phyloP scores from a whole-genome alignment of 163 green algal species.

The Dunaliella salina region DNA sequence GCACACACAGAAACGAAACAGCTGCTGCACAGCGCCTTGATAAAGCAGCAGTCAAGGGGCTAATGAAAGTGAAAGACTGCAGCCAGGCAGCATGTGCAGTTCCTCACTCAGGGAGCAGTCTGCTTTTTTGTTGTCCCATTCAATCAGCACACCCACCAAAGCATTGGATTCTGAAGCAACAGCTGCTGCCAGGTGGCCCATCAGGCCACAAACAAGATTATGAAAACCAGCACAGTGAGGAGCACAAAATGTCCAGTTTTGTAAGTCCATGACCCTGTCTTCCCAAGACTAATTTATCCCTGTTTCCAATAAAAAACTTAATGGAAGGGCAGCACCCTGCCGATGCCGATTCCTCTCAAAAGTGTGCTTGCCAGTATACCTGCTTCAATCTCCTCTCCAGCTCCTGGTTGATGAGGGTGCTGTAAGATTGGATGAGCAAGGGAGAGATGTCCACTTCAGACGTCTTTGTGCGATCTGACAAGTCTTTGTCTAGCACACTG shows the following conservation, averaged over 20 bases:
- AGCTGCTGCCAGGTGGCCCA: no score
- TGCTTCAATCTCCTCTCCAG: conserved; percentile 52
- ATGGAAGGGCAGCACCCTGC: neutral
- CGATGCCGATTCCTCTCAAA: neutral
- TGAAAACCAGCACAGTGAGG: no score
- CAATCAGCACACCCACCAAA: no score
- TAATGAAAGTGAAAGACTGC: no score
- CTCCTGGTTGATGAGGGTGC: conserved; percentile 46
- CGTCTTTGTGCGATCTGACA: conserved; percentile 65
- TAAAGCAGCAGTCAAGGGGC: no score
- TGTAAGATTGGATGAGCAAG: conserved; percentile 50
- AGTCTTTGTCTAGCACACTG: conserved; percentile 74
- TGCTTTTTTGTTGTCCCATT: no score
- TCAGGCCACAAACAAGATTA: neutral
- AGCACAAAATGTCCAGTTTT: neutral
- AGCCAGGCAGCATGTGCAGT: no score
- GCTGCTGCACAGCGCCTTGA: no score
- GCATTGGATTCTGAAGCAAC: no score
- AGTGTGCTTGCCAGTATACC: conserved; percentile 14
- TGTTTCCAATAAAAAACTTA: neutral
- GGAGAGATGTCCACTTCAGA: conserved; percentile 68
- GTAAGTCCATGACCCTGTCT: neutral
- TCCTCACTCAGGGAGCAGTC: no score
- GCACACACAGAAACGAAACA: no score
- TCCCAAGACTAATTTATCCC: neutral